Evolutionary conservation across 2,329 filamentous ascomycete species (phyloP).

Genomic region (Colletotrichum lentis): DNA sequence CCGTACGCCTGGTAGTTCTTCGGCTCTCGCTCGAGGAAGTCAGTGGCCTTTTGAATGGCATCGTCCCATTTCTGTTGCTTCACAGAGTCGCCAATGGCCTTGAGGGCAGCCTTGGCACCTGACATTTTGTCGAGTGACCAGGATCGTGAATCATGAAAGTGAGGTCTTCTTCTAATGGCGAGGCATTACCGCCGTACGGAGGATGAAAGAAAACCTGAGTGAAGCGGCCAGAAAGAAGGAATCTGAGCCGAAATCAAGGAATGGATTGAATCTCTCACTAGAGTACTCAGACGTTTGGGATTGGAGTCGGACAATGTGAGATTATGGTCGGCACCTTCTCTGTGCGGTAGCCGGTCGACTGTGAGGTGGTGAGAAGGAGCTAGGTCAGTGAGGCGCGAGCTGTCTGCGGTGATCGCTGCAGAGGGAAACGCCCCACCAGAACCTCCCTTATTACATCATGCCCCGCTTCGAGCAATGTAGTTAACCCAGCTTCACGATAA

Average conservation of each 20-base stretch:
- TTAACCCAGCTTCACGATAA: constrained; percentile 19
- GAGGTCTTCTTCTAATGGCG: constrained; percentile 26
- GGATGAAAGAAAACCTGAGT: not conserved
- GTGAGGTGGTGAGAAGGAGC: constrained; percentile 8
- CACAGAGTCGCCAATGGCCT: constrained; percentile 80
- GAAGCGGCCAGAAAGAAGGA: not conserved
- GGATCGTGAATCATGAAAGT: constrained; percentile 30
- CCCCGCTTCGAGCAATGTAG: constrained; percentile 32
- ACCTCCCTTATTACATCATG: constrained; percentile 38
- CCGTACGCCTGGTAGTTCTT: constrained; percentile 83
- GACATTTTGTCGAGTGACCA: constrained; percentile 53
- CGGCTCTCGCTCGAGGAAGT: constrained; percentile 74
- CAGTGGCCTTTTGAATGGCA: constrained; percentile 73
- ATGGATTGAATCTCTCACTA: not conserved
- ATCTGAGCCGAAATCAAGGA: too few relatives aligned
- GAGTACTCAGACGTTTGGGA: too few relatives aligned
- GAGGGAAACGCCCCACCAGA: constrained; percentile 21
- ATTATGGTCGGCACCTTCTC: not conserved
- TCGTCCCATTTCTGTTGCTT: constrained; percentile 82
- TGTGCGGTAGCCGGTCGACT: not conserved
- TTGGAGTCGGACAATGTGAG: not conserved
- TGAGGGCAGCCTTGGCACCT: constrained; percentile 75
- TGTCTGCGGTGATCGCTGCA: constrained; percentile 23
- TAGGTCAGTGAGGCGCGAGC: constrained; percentile 13
- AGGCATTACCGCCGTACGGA: constrained; percentile 23